Conservation (phyloP, 805 yeast species). For the Nakazawaea laoshanensis region DNA sequence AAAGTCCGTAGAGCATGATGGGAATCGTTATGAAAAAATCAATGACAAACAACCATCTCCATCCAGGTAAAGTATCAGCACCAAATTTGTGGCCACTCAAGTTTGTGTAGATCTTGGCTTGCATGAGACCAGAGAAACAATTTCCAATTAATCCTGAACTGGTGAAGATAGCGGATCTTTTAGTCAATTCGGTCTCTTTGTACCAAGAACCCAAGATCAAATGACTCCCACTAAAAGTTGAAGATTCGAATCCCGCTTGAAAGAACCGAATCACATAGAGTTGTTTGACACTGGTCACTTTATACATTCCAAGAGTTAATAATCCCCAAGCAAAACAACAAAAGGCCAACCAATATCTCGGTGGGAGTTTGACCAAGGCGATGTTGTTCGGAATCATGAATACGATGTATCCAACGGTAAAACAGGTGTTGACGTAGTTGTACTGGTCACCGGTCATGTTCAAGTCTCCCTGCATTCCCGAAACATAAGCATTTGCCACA, state of each 20-base stretch:
- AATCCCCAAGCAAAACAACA: constrained; percentile 51
- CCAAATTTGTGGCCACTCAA: constrained; percentile 24
- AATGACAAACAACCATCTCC: constrained; percentile 65
- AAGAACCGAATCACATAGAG: constrained; percentile 52
- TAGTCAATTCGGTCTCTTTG: constrained; percentile 36
- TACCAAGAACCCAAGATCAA: constrained; percentile 48
- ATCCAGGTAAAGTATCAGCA: constrained; percentile 38
- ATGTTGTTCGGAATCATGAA: constrained; percentile 58
- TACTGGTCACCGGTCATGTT: constrained; percentile 37
- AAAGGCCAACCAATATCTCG: constrained; percentile 40
- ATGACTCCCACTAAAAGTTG: constrained; percentile 48
- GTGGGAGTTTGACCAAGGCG: constrained; percentile 41
- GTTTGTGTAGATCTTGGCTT: constrained; percentile 39
- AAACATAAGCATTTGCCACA: constrained; percentile 45
- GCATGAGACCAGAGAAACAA: constrained; percentile 49
- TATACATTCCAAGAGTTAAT: constrained; percentile 42
- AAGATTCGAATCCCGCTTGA: constrained; percentile 52
- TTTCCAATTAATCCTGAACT: constrained; percentile 47
- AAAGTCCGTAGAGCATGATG: constrained; percentile 38
- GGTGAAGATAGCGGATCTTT: constrained; percentile 46
- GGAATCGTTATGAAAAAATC: constrained; percentile 52
- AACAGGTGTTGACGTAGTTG: constrained; percentile 45
- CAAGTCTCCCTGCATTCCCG: constrained; percentile 47
- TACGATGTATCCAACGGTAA: constrained; percentile 52
- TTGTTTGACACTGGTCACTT: constrained; percentile 36